These are phyloP conservation scores for Torulaspora microellipsoides DNA, from an alignment of 805 yeast genomes.

Conservation along the genomic window DNA sequence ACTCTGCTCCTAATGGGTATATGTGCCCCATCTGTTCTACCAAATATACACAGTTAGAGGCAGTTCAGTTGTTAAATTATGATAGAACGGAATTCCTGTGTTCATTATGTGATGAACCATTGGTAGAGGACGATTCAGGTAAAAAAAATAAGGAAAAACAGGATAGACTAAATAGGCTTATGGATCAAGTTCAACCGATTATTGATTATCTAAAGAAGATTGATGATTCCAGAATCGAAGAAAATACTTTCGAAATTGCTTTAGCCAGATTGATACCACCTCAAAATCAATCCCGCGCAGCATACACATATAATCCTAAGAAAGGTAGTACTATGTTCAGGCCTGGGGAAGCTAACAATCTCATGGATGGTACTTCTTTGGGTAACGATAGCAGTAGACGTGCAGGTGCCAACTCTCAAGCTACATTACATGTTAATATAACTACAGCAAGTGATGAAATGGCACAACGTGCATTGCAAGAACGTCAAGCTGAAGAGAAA, in stretches of 20 bases:
- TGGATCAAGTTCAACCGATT: conserved; percentile 86
- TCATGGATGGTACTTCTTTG: conserved; percentile 29
- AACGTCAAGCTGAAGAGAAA: conserved; percentile 63
- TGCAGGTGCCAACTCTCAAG: conserved; percentile 64
- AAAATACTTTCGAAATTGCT: conserved; percentile 84
- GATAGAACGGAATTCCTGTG: conserved; percentile 80
- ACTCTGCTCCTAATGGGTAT: conserved; percentile 90
- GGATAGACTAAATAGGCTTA: conserved; percentile 72
- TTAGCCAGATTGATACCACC: conserved; percentile 82
- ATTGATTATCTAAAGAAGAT: conserved; percentile 77
- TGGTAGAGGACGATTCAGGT: conserved; percentile 85
- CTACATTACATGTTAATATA: conserved; percentile 85
- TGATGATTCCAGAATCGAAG: conserved; percentile 75
- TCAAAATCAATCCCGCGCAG: conserved; percentile 60
- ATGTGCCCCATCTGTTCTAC: conserved; percentile 82
- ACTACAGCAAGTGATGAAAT: conserved; percentile 81
- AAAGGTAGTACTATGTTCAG: conserved; percentile 43
- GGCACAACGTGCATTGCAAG: conserved; percentile 58
- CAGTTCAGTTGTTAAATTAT: conserved; percentile 72
- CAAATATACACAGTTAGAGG: conserved; percentile 81
- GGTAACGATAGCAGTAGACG: conserved; percentile 41
- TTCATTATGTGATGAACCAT: conserved; percentile 69
- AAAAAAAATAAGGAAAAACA: conserved; percentile 78
- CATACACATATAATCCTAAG: conserved; percentile 59
- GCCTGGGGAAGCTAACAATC: conserved; percentile 30